Conservation (phyloP, 768 basidiomycete genomes). For the Lanmaoa pseudosensibilis region DNA sequence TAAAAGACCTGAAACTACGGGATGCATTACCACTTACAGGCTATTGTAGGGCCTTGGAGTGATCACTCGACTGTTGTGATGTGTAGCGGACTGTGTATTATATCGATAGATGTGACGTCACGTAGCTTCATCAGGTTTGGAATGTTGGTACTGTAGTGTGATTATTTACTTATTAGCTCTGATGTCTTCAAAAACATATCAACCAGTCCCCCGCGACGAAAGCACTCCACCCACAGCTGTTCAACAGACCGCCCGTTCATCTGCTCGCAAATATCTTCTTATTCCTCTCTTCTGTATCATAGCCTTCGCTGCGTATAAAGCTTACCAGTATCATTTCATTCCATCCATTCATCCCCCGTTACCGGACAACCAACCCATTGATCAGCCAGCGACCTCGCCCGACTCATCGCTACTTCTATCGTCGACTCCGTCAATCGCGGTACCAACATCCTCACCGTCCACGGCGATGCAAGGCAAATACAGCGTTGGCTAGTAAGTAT, state of each 20-base stretch:
- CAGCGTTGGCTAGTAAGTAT: slow-evolving; percentile 78
- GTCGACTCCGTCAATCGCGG: slow-evolving; percentile 4
- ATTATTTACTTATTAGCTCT: slow-evolving; percentile 14
- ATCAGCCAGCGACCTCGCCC: slow-evolving; percentile 14
- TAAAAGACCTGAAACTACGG: slow-evolving; percentile 3
- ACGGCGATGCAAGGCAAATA: slow-evolving; percentile 58
- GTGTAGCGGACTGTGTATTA: background rate
- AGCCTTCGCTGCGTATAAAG: slow-evolving; percentile 43
- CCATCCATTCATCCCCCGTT: slow-evolving; percentile 1
- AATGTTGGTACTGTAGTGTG: slow-evolving; percentile 10
- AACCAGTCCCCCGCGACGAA: slow-evolving; percentile 23
- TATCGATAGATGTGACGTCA: slow-evolving; percentile 22
- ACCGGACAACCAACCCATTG: slow-evolving; percentile 15
- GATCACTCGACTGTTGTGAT: slow-evolving; percentile 63
- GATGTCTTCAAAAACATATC: slow-evolving; percentile 26
- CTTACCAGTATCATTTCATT: slow-evolving; percentile 40
- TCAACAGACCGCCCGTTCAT: slow-evolving; percentile 26
- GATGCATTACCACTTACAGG: slow-evolving; percentile 7
- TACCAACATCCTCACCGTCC: slow-evolving; percentile 18
- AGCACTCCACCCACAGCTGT: slow-evolving; percentile 14
- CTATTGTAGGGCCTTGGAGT: slow-evolving; percentile 67
- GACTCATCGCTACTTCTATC: slow-evolving; percentile 4
- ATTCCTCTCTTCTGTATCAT: slow-evolving; percentile 38
- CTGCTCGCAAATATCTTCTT: slow-evolving; percentile 34
- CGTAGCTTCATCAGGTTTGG: slow-evolving; percentile 9